Base-by-base conservation (phyloP, 805 yeast genomes). In the Suhomyces kilbournensis region DNA sequence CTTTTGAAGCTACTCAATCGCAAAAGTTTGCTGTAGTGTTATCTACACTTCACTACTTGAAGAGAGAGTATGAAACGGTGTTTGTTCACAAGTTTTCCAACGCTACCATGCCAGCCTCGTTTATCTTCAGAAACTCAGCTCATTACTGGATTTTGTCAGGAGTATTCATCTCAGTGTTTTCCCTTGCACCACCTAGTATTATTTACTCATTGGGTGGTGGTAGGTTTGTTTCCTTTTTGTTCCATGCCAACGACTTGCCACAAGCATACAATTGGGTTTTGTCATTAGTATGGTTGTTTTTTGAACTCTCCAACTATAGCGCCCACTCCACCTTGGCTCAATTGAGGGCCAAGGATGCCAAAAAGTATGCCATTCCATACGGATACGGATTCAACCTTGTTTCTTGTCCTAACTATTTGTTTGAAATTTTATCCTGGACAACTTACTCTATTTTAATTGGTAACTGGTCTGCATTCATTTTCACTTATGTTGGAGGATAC, bases 81-180 rank as follows among this genome's bases (percentile, higher is more conserved):
- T 85, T 83, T 64, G 85, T 94, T 48, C 99, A 94, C 72, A 78
- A 80, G 55, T 94, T 94, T 66, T 88, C 97, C 20, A 76, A 84
- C 53, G 84, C 90, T 23, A 94, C 99, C 12, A 94, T 94, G 99
- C 99, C 99, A 3, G 62, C 88, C 43, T 80, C 83, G 67, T 88
- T 90, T 70, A 71, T 94, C 53, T 88, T 93, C 79, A 90, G 92
- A 72, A 94, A 94, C 74, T 85, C 91, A 39, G 76, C 81, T 58
- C 97, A 94, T 69, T 94, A 94, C 72, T 93, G 97, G 97, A 68
- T 89, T n/a, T 74, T 93, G 58, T 86, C 91, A 50, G 97, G 98
- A 67, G 77, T 67, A 25, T 58, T 65, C 54, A 69, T 83, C 54
- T 80, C 84, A 3, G 72, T 70, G 56, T 83, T 81, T 58, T 67